Base-by-base conservation (phyloP, 164 flowering plant genomes). In the Buxus sempervirens region DNA sequence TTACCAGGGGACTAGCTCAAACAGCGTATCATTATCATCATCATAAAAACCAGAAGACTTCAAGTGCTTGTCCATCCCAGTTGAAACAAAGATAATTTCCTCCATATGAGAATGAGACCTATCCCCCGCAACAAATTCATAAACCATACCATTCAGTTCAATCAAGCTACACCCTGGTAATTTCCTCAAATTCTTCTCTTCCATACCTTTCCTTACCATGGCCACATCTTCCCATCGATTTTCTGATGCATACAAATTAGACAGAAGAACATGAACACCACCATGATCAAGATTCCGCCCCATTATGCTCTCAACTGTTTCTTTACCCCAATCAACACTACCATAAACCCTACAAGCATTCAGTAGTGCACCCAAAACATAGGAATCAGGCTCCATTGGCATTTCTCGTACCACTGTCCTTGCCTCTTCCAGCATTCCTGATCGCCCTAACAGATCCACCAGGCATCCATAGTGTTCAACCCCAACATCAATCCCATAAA, bases 391-490 rank as follows among this genome's bases (percentile, higher is more conserved):
- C 41, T 76, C 74, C 76, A 82, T 64, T 0, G 84, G 82, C 91
- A 87, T 85, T 73, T 74, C 75, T n/a, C 62, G 73, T 16, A 83
- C 80, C 25, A 84, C 69, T 38, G 58, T 71, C 60, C 66, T 81
- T 22, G 89, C 88, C 41, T 84, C 83, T 14, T 72, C 74, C 3
- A 84, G 53, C 75, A 62, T 38, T 15, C 88, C 85, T 5, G 84
- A 78, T 32, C 81, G 70, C 26, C 86, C 86, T 12, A 82, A 71
- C 18, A 87, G 81, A 72, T 85, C 89, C 9, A 87, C 85, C 76
- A 87, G 64, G 70, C 91, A 87, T 5, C 87, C 89, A 69, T 83
- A 85, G 64, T 87, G 89, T 72, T 83, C 70, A 10, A 76, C 72
- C 42, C 79, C 82, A 20, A 89, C 85, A 53, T 78, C 70, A 57